These are phyloP conservation scores for Apophysomyces trapeziformis DNA, from an alignment of 371 early-diverging fungal species.

Conservation along the genomic window DNA sequence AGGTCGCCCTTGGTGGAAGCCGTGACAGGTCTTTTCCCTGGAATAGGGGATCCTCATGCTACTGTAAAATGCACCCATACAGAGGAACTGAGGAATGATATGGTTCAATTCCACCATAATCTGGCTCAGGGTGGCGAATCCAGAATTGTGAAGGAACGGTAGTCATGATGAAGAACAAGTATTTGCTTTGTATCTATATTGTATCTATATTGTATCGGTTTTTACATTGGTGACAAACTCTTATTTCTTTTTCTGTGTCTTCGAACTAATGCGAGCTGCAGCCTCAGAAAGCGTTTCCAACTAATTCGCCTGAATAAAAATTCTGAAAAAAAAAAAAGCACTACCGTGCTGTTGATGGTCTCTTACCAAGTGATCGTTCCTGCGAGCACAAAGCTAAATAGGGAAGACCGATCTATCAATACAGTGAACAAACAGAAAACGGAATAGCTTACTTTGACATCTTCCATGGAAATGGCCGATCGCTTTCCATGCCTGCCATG, in stretches of 20 bases:
- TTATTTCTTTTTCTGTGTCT: conserved; percentile 5
- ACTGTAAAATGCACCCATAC: conserved; percentile 33
- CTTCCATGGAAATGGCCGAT: conserved; percentile 30
- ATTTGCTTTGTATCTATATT: too few relatives aligned
- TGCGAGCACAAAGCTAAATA: conserved; percentile 28
- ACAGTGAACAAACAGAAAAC: too few relatives aligned
- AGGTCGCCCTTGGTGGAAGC: conserved; percentile 37
- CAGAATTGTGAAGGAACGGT: conserved; percentile 6
- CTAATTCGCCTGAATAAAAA: neutral
- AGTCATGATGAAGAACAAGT: neutral
- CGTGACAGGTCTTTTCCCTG: conserved; percentile 42
- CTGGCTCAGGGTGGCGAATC: neutral
- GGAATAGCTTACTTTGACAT: conserved; percentile 24
- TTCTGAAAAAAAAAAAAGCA: neutral
- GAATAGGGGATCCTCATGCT: conserved; percentile 20
- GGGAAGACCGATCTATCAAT: too few relatives aligned
- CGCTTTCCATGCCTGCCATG: conserved; percentile 29
- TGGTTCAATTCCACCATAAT: conserved; percentile 21
- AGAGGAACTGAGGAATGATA: conserved; percentile 34
- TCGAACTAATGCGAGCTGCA: neutral
- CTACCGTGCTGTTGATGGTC: neutral
- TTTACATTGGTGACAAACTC: too few relatives aligned
- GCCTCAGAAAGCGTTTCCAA: neutral
- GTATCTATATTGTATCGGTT: too few relatives aligned
- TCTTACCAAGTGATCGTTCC: conserved; percentile 28